A percentile compares a stretch with the other conserved stretches of the same genome.
These are phyloP conservation scores for Colletotrichum acutatum DNA, from an alignment of 2,329 filamentous ascomycete species.

Conservation along the genomic window DNA sequence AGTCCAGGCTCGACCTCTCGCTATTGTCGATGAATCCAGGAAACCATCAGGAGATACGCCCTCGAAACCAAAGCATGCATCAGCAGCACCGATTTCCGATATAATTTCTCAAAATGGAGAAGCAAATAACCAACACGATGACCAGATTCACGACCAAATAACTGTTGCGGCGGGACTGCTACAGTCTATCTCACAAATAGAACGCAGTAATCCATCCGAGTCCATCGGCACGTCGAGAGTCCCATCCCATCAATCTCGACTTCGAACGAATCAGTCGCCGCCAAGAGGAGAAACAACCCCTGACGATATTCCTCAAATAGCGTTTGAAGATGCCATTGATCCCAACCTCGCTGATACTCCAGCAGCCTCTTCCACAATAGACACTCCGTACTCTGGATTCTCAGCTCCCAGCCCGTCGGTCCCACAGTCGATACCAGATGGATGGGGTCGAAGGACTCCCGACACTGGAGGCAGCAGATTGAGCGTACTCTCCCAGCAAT, in stretches of 20 bases:
- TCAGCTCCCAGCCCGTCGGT: conserved; percentile 1
- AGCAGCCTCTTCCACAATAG: not conserved
- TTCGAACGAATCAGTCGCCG: too few relatives aligned
- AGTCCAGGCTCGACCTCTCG: not conserved
- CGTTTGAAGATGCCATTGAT: not conserved
- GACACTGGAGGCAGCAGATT: not conserved
- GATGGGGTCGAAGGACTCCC: not conserved
- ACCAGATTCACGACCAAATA: not conserved
- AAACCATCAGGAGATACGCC: not conserved
- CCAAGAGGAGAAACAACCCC: not conserved
- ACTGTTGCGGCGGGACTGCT: not conserved
- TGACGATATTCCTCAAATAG: not conserved
- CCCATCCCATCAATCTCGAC: too few relatives aligned
- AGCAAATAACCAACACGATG: not conserved
- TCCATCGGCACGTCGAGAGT: not conserved
- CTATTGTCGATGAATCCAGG: conserved; percentile 1
- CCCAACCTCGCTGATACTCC: not conserved
- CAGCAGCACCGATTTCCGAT: not conserved
- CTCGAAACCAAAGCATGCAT: not conserved
- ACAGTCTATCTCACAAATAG: not conserved
- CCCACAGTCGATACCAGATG: conserved; percentile 5
- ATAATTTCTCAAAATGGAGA: not conserved
- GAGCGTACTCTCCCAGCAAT: not conserved
- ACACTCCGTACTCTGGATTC: not conserved
- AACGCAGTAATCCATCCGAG: not conserved